phyloP scores from a whole-genome alignment of 768 basidiomycete species.

The Suillus alpinus region DNA sequence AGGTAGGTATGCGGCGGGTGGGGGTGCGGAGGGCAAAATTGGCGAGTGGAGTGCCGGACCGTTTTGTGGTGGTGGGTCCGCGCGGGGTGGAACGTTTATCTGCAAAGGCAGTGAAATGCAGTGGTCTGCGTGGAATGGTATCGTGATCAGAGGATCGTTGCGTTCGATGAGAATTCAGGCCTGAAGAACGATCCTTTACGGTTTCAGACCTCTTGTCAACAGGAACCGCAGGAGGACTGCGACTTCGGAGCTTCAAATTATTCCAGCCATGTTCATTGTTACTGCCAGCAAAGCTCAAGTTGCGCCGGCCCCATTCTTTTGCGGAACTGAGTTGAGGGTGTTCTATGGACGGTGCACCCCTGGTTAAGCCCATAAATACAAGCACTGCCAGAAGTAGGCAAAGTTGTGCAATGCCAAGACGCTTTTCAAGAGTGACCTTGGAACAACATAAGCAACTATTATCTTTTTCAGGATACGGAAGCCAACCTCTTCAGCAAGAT shows the following conservation, averaged over 20 bases:
- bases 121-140: background rate
- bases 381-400: constrained; percentile 80
- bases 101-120: background rate
- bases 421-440: constrained; percentile 84
- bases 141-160: background rate
- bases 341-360: constrained; percentile 50
- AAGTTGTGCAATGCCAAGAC: constrained; percentile 85
- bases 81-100: background rate
- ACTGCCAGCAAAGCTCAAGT: constrained; percentile 55
- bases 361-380: constrained; percentile 82
- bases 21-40: constrained; percentile 25
- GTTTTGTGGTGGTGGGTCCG: background rate
- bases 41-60: background rate
- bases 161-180: background rate
- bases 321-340: constrained; percentile 25
- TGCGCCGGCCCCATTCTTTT: constrained; percentile 55
- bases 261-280: constrained; percentile 34
- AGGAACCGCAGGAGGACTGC: constrained; percentile 22
- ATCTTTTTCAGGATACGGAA: background rate
- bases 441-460: constrained; percentile 4
- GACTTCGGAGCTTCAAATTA: constrained; percentile 25
- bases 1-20: constrained; percentile 23
- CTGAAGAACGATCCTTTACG: background rate
- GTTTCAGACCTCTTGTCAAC: constrained; percentile 10
- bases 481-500: constrained; percentile 77